phyloP scores from a whole-genome alignment of 192 early-diverging fungal species.

The Phlyctochytrium bullatum region DNA sequence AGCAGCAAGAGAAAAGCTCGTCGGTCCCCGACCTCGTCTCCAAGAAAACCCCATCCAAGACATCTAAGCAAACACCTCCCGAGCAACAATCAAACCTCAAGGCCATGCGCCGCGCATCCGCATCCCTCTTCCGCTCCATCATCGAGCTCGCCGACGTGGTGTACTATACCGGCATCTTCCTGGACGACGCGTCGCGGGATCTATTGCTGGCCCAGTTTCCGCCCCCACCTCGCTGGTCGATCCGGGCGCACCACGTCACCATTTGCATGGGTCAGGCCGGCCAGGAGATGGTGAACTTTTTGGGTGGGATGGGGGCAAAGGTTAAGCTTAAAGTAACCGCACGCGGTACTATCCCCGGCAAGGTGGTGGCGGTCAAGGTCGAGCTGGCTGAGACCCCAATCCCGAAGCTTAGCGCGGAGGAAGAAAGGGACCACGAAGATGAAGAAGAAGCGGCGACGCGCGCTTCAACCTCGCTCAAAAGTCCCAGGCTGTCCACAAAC shows the following conservation, averaged over 20 bases:
- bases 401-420: background rate
- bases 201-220: slow-evolving; percentile 15
- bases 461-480: background rate
- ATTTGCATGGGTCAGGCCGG: slow-evolving; percentile 29
- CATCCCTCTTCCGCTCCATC: slow-evolving; percentile 30
- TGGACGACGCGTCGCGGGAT: slow-evolving; percentile 14
- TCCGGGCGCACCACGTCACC: slow-evolving; percentile 39
- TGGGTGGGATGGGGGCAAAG: slow-evolving; percentile 31
- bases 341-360: slow-evolving; percentile 16
- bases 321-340: slow-evolving; percentile 23
- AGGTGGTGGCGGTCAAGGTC: slow-evolving; percentile 37
- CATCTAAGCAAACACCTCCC: background rate
- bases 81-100: background rate
- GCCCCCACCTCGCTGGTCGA: slow-evolving; percentile 23
- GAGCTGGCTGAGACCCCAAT: slow-evolving; percentile 9
- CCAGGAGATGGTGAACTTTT: slow-evolving; percentile 19
- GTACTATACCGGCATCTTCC: slow-evolving; percentile 35
- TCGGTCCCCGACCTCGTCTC: background rate
- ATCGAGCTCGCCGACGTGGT: slow-evolving; percentile 37
- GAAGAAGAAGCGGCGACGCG: background rate
- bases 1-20: background rate
- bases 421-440: no score
- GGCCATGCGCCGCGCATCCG: slow-evolving; percentile 12
- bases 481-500: slow-evolving; percentile 25
- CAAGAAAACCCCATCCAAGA: background rate